These are phyloP conservation scores for Penicillium sp. DNA, from an alignment of 2,329 filamentous ascomycete species.

Conservation along the genomic window DNA sequence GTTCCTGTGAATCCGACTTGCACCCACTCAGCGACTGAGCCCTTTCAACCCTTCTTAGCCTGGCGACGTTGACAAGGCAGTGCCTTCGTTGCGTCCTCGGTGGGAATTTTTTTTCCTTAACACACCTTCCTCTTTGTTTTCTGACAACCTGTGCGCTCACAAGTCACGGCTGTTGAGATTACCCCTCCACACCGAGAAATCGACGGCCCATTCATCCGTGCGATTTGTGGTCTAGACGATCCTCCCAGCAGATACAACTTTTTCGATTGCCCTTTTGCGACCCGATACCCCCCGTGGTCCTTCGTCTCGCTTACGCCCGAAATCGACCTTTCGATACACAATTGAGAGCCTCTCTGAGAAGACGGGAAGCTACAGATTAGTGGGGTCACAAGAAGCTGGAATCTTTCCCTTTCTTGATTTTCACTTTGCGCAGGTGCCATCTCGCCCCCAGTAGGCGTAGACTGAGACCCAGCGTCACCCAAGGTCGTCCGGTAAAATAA, in stretches of 20 bases:
- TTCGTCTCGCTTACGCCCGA: not conserved
- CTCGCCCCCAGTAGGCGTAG: slow-evolving; percentile 22
- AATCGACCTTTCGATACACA: not conserved
- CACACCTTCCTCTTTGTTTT: slow-evolving; percentile 3
- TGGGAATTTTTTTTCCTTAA: not conserved
- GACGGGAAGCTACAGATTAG: slow-evolving; percentile 28
- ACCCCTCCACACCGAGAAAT: slow-evolving; percentile 5
- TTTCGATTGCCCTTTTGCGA: slow-evolving; percentile 2
- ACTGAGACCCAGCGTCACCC: slow-evolving; percentile 23
- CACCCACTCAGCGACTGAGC: not conserved
- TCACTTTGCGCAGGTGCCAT: slow-evolving; percentile 27
- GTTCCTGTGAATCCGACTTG: slow-evolving; percentile 12
- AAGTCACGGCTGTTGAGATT: slow-evolving; percentile 11
- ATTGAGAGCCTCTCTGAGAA: slow-evolving; percentile 22
- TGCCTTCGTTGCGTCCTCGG: slow-evolving; percentile 15
- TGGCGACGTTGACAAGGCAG: slow-evolving; percentile 18
- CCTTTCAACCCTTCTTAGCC: not conserved
- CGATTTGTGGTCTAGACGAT: slow-evolving; percentile 27
- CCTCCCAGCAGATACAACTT: slow-evolving; percentile 1
- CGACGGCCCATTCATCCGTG: slow-evolving; percentile 21
- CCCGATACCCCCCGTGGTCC: slow-evolving; percentile 5
- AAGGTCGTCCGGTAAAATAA: slow-evolving; percentile 27
- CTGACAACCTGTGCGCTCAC: slow-evolving; percentile 14
- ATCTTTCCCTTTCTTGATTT: slow-evolving; percentile 23
- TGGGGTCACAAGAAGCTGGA: slow-evolving; percentile 31